Conservation (phyloP, 2,329 filamentous ascomycete genomes). For the Botrytis paeoniae region DNA sequence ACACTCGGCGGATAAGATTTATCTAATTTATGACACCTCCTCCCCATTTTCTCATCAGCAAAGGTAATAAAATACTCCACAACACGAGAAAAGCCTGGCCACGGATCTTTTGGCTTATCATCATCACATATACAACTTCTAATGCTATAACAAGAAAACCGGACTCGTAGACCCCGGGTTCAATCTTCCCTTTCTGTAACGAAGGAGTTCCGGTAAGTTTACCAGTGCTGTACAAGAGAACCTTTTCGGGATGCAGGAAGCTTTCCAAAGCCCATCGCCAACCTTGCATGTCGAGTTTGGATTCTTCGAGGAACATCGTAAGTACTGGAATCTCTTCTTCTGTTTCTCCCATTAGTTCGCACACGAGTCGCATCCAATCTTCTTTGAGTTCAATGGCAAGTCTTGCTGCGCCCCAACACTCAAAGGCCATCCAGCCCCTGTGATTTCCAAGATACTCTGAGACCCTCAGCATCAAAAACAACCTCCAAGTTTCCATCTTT, state of each 20-base stretch:
- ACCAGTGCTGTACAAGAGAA: not conserved
- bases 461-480: not conserved
- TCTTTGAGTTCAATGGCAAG: not conserved
- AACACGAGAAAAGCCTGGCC: constrained; percentile 16
- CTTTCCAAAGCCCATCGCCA: constrained; percentile 35
- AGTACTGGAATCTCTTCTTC: not conserved
- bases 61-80: constrained; percentile 19
- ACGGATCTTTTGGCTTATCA: constrained; percentile 18
- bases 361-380: constrained; percentile 11
- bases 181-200: constrained; percentile 2
- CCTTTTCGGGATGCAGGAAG: constrained; percentile 6
- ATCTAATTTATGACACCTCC: constrained; percentile 17
- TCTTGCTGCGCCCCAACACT: not conserved
- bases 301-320: constrained; percentile 12
- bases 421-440: fast-evolving
- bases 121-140: constrained; percentile 6
- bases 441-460: not conserved
- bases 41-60: not conserved
- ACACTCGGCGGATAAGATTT: not conserved
- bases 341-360: not conserved
- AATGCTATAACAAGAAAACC: constrained; percentile 7
- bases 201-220: not conserved
- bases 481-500: not conserved
- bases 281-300: constrained; percentile 20
- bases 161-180: constrained; percentile 16